Evolutionary conservation across 208 protist genomes (phyloP).

Genomic region (Crithidia expoeki): DNA sequence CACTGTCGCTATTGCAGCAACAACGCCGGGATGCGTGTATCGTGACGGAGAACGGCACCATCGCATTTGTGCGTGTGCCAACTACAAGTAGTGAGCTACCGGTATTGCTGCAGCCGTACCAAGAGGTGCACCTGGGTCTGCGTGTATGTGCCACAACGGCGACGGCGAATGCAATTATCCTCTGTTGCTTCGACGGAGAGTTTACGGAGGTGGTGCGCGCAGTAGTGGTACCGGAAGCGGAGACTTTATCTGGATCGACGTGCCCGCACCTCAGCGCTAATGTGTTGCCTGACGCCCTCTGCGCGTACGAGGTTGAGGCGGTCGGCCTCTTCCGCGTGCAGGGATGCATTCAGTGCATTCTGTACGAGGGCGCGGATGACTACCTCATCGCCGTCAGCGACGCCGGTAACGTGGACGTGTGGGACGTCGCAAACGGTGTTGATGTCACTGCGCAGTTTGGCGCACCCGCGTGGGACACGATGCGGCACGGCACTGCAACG

Average conservation of each 20-base stretch:
- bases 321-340: conserved; percentile 53
- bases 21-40: conserved; percentile 15
- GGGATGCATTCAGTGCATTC: conserved; percentile 35
- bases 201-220: conserved; percentile 30
- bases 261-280: not conserved
- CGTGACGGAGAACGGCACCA: conserved; percentile 12
- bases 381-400: conserved; percentile 46
- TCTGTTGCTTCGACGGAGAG: conserved; percentile 28
- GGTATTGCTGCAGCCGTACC: conserved; percentile 17
- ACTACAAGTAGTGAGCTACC: not conserved
- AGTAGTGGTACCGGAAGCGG: conserved; percentile 4
- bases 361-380: conserved; percentile 30
- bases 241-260: not conserved
- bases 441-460: conserved; percentile 52
- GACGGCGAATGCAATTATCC: not conserved
- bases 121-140: conserved; percentile 25
- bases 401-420: conserved; percentile 66
- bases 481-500: conserved; percentile 31
- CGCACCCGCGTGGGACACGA: conserved; percentile 33
- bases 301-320: conserved; percentile 20
- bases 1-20: no score
- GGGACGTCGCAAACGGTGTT: conserved; percentile 35
- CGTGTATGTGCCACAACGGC: conserved; percentile 15
- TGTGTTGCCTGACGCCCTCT: not conserved
- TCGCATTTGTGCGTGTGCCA: conserved; percentile 16